Conservation (phyloP, 2,329 filamentous ascomycete species). For the Arthroderma uncinatum region DNA sequence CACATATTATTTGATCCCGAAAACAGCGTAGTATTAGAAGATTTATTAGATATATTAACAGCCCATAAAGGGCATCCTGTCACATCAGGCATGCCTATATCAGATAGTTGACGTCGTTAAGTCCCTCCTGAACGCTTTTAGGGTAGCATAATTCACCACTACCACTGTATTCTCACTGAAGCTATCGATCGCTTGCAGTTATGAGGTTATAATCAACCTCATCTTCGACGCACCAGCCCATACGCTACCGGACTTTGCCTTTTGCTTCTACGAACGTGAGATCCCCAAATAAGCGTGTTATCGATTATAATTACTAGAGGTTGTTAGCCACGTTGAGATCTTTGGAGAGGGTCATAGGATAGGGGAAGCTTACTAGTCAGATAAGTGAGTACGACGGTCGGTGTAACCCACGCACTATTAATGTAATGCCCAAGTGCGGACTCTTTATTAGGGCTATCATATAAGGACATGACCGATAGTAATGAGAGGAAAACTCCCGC, state of each 20-base stretch:
- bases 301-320: constrained; percentile 8
- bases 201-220: background rate
- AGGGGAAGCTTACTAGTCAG: background rate
- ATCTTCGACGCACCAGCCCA: background rate
- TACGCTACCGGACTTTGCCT: background rate
- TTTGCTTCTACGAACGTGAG: constrained; percentile 7
- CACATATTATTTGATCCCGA: too few species aligned
- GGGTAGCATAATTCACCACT: too few species aligned
- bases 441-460: background rate
- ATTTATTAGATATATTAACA: too few species aligned
- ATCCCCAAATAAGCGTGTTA: constrained; percentile 5
- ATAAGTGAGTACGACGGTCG: constrained; percentile 10
- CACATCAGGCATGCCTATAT: too few species aligned
- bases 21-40: too few species aligned
- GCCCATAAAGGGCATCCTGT: too few species aligned
- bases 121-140: too few species aligned
- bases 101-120: too few species aligned
- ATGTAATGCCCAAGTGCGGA: background rate
- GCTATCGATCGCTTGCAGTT: background rate
- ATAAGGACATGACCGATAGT: constrained; percentile 6
- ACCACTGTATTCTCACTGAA: too few species aligned
- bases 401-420: constrained; percentile 10
- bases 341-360: background rate
- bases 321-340: background rate
- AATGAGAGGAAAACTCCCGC: constrained; percentile 9